Conservation (phyloP, 805 yeast genomes). For the Kodamaea hsintzibuensis region DNA sequence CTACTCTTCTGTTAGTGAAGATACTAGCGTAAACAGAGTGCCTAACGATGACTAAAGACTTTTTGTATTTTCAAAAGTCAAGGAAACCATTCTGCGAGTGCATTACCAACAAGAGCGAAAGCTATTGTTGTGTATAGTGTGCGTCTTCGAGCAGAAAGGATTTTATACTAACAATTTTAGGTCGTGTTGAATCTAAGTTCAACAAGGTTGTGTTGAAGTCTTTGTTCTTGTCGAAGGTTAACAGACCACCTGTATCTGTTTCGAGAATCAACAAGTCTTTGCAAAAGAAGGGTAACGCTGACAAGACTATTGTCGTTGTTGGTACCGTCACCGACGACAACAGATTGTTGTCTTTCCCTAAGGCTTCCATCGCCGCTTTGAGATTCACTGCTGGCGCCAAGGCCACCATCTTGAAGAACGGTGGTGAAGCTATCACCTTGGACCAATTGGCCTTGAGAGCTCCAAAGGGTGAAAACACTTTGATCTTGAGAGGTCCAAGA, state of each 20-base stretch:
- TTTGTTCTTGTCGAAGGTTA: constrained; percentile 95
- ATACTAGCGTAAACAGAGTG: constrained; percentile 11
- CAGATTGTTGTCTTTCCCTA: constrained; percentile 93
- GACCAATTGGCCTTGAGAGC: constrained; percentile 99
- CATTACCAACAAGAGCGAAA: constrained; percentile 13
- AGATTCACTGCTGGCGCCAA: constrained; percentile 99
- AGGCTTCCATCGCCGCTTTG: constrained; percentile 97
- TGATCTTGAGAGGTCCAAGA: constrained; percentile 98
- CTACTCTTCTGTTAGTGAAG: constrained; percentile 11
- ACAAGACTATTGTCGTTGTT: constrained; percentile 94
- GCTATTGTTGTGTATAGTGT: constrained; percentile 12
- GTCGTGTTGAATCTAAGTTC: constrained; percentile 99
- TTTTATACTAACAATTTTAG: constrained; percentile 47
- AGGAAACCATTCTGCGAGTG: constrained; percentile 29
- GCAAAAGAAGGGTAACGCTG: constrained; percentile 77
- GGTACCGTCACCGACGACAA: constrained; percentile 99
- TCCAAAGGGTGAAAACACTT: constrained; percentile 99
- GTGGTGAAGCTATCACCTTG: constrained; percentile 99
- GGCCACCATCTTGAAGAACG: constrained; percentile 95
- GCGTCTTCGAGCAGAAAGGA: constrained; percentile 48
- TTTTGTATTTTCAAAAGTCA: not conserved
- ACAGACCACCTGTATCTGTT: constrained; percentile 99
- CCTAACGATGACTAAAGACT: not conserved
- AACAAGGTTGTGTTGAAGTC: constrained; percentile 94
- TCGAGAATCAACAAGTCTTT: constrained; percentile 87